phyloP scores from a whole-genome alignment of 2,329 filamentous ascomycete genomes.

The Botrytis elliptica region DNA sequence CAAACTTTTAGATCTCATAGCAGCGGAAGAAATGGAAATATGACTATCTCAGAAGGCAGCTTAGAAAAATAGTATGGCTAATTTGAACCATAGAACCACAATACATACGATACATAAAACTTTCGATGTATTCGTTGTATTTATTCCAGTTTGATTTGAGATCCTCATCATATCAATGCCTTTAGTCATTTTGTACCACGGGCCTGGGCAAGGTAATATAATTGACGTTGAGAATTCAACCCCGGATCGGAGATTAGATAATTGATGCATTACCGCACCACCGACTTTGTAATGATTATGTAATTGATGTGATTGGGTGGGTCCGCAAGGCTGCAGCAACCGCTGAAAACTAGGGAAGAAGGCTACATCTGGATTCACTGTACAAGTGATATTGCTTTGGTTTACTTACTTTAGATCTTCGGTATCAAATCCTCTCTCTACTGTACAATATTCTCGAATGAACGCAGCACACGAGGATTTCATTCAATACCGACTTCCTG shows the following conservation, averaged over 20 bases:
- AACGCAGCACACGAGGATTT: slow-evolving; percentile 13
- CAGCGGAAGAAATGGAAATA: background rate
- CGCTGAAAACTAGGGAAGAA: slow-evolving; percentile 1
- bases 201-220: background rate
- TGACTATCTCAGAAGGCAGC: background rate
- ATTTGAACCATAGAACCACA: background rate
- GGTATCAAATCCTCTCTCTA: slow-evolving; percentile 1
- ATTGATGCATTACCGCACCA: slow-evolving; percentile 9
- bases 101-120: background rate
- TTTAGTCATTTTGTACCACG: background rate
- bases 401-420: background rate
- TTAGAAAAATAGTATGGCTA: too few relatives aligned
- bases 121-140: background rate
- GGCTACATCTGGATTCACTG: slow-evolving; percentile 7
- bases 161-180: background rate
- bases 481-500: slow-evolving; percentile 4
- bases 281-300: background rate
- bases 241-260: slow-evolving; percentile 14
- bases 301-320: slow-evolving; percentile 9
- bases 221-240: slow-evolving; percentile 12
- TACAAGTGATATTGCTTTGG: background rate
- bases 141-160: background rate
- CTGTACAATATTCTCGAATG: slow-evolving; percentile 11
- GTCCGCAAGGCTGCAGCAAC: slow-evolving; percentile 9
- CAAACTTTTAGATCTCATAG: background rate